These are phyloP conservation scores for Fusarium pseudocircinatum DNA, from an alignment of 2,329 filamentous ascomycete species.

Conservation along the genomic window DNA sequence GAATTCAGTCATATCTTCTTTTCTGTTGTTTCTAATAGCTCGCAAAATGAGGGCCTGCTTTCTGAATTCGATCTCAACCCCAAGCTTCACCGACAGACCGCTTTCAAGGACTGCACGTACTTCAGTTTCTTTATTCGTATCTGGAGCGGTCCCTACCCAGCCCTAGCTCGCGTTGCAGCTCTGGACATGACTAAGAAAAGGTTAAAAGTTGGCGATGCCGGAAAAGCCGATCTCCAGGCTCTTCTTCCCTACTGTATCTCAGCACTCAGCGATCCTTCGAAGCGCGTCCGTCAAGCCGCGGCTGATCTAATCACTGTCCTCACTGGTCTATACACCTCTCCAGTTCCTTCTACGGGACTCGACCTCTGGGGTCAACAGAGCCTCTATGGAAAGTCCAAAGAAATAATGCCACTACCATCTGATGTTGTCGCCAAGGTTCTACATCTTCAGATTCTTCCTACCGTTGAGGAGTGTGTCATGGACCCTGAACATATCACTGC, in stretches of 20 bases:
- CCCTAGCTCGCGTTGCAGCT: slow-evolving; percentile 73
- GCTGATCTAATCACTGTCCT: slow-evolving; percentile 72
- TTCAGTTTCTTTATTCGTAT: slow-evolving; percentile 80
- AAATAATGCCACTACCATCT: slow-evolving; percentile 66
- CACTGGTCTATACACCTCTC: slow-evolving; percentile 56
- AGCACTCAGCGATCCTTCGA: slow-evolving; percentile 79
- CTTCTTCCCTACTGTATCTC: slow-evolving; percentile 83
- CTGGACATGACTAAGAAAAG: slow-evolving; percentile 70
- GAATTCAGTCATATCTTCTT: slow-evolving; percentile 69
- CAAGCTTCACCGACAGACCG: slow-evolving; percentile 63
- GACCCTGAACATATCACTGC: slow-evolving; percentile 76
- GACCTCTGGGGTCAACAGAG: slow-evolving; percentile 67
- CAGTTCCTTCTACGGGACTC: slow-evolving; percentile 51
- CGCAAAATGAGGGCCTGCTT: slow-evolving; percentile 52
- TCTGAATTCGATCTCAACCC: slow-evolving; percentile 64
- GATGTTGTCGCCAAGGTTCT: slow-evolving; percentile 70
- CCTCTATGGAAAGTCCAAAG: slow-evolving; percentile 70
- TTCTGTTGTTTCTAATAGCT: slow-evolving; percentile 58
- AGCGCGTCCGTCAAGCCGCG: slow-evolving; percentile 79
- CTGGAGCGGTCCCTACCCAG: slow-evolving; percentile 77
- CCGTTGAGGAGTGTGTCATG: slow-evolving; percentile 85
- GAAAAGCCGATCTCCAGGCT: slow-evolving; percentile 74
- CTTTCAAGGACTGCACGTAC: slow-evolving; percentile 71
- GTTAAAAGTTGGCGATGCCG: slow-evolving; percentile 61
- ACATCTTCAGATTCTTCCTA: slow-evolving; percentile 73